Base-by-base conservation (phyloP, 805 yeast species). In the Lachancea dasiensis region DNA sequence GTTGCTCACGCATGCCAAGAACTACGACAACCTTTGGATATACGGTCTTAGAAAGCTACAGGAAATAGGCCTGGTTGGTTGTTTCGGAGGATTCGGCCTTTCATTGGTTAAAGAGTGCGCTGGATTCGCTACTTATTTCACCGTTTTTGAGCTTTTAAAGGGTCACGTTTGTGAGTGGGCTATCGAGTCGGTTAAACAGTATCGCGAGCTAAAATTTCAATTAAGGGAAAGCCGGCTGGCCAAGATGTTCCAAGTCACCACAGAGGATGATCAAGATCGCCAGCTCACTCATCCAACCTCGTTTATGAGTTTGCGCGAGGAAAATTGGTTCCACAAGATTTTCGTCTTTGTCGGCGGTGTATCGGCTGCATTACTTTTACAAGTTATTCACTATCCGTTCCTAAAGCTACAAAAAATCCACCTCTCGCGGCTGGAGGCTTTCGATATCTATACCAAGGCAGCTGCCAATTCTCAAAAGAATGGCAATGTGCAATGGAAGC, bases 71-170 rank as follows among this genome's bases (percentile, higher is more conserved):
- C 59, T 79, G 7, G 68, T 77, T 9, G 95, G 95, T 1, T 89
- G 92, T 4, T 86, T 85, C 66, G 95, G 95, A 2, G 97, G 97
- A 0, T 83, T 79, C 55, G 72, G 81, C n/a, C 66, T 86, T 31
- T 81, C 89, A 36, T 64, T 85, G 3, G 56, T 82, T 13, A 89
- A 87, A 55, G 97, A 89, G 48, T 75, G 69, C 70, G 45, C 61
- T n/a, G 92, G 94, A 2, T 87, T 86, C 69, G 95, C 90, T 0
- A 71, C 78, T 38, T 87, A 86, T 59, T 87, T 87, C 56, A 71
- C 84, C 10, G 75, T 86, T 1, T 87, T 86, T 60, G 95, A 86
- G 59, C 59, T 75, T 15, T 73, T 87, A 20, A 86, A 84, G 59
- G 84, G 86, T 23, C 76, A 78, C 48, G 75, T 80, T 1, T 77